Percentiles rank a stretch among this genome's conserved stretches.
phyloP scores from a whole-genome alignment of 2,329 filamentous ascomycete species.

The Arthrinium puccinioides region DNA sequence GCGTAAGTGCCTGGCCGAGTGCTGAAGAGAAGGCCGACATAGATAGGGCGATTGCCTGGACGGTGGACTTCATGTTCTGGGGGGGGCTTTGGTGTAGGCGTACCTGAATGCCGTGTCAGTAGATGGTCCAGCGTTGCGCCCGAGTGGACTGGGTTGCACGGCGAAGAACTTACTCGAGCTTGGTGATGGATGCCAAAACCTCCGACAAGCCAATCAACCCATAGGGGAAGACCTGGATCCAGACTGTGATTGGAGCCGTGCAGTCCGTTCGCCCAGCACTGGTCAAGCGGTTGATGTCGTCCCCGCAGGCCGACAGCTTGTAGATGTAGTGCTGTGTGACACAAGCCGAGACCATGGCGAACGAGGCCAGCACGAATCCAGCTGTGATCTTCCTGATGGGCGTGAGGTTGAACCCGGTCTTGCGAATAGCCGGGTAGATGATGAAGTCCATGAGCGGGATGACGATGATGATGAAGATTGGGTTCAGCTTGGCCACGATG shows the following conservation, averaged over 20 bases:
- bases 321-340: conserved; percentile 54
- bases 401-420: conserved; percentile 43
- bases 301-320: conserved; percentile 39
- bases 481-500: conserved; percentile 51
- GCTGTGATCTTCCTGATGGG: conserved; percentile 49
- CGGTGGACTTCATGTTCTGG: conserved; percentile 53
- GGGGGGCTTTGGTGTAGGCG: conserved; percentile 62
- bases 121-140: neutral
- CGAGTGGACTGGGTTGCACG: neutral
- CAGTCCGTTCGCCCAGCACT: conserved; percentile 34
- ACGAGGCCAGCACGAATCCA: conserved; percentile 43
- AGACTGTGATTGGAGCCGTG: conserved; percentile 41
- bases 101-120: conserved; percentile 52
- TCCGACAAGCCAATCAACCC: conserved; percentile 45
- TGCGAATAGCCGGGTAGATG: conserved; percentile 51
- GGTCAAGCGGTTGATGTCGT: conserved; percentile 21
- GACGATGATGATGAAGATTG: conserved; percentile 51
- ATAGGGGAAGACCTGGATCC: conserved; percentile 43
- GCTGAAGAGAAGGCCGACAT: conserved; percentile 51
- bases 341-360: conserved; percentile 47
- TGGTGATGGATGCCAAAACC: conserved; percentile 47
- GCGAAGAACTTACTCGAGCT: conserved; percentile 41
- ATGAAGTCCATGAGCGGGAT: conserved; percentile 43
- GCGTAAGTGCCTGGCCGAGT: conserved; percentile 35
- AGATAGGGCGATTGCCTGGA: conserved; percentile 48